Percentiles rank a stretch among this genome's conserved stretches.
Evolutionary conservation across 2,329 filamentous ascomycete genomes (phyloP).

Genomic region (Colletotrichum cereale): DNA sequence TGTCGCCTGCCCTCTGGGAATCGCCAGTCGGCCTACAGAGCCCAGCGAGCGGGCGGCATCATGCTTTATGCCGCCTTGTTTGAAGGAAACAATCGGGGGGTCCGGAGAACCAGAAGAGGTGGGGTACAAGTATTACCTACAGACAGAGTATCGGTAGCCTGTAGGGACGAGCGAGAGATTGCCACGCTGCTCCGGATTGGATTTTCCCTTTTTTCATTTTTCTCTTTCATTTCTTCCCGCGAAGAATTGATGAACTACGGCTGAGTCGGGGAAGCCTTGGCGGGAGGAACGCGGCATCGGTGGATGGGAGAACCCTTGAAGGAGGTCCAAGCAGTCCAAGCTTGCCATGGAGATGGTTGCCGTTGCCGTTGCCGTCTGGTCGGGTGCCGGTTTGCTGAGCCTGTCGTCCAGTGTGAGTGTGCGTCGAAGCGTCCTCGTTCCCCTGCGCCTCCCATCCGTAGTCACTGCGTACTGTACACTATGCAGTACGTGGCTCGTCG

Average conservation of each 20-base stretch:
- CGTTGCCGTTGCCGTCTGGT: slow-evolving; percentile 24
- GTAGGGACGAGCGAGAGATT: too few species aligned
- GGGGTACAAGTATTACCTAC: neutral
- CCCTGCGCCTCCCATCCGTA: slow-evolving; percentile 14
- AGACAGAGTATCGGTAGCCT: too few species aligned
- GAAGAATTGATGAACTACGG: slow-evolving; percentile 34
- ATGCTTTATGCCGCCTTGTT: slow-evolving; percentile 36
- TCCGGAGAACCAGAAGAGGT: slow-evolving; percentile 9
- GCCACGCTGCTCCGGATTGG: neutral
- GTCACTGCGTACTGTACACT: neutral
- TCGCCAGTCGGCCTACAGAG: neutral
- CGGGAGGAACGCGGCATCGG: slow-evolving; percentile 16
- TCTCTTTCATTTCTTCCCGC: too few species aligned
- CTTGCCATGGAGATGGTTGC: slow-evolving; percentile 39
- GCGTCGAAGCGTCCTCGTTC: slow-evolving; percentile 22
- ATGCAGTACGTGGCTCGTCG: neutral
- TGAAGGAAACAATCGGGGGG: slow-evolving; percentile 28
- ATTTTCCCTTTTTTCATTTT: neutral
- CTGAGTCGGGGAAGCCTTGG: slow-evolving; percentile 29
- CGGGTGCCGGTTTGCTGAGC: slow-evolving; percentile 29
- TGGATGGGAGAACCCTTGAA: slow-evolving; percentile 36
- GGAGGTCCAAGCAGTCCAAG: slow-evolving; percentile 37
- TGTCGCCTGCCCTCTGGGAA: slow-evolving; percentile 16
- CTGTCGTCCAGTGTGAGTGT: slow-evolving; percentile 34
- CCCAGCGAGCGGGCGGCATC: slow-evolving; percentile 3